Conservation (phyloP, 306 rosid genomes). For the Parietaria judaica region DNA sequence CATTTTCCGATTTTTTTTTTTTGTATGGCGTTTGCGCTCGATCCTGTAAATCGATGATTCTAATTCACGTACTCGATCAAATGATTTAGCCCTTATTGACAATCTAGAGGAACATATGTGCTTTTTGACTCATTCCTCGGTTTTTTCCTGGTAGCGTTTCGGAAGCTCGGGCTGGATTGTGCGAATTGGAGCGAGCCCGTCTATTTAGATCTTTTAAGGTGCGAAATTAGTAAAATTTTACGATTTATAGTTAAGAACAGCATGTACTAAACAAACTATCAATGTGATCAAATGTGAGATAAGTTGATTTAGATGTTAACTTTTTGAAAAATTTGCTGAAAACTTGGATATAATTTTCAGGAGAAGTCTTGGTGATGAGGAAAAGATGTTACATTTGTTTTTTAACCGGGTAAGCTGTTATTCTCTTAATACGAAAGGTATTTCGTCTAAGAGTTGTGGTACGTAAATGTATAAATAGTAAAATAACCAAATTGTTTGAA, state of each 20-base stretch:
- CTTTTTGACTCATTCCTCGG: neutral
- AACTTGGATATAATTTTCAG: constrained; percentile 35
- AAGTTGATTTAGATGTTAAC: constrained; percentile 3
- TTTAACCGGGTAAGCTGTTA: constrained; percentile 62
- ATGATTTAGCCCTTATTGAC: too few relatives aligned
- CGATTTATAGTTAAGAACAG: neutral
- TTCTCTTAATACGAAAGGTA: constrained; percentile 14
- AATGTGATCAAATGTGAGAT: neutral
- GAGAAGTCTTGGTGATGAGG: constrained; percentile 72
- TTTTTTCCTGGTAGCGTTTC: constrained; percentile 47
- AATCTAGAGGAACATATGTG: neutral
- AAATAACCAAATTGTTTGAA: constrained; percentile 11
- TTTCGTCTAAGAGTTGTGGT: constrained; percentile 8
- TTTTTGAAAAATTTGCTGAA: constrained; percentile 10
- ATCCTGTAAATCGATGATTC: too few relatives aligned
- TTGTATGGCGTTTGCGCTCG: too few relatives aligned
- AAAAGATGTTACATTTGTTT: constrained; percentile 64
- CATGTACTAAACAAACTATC: too few relatives aligned
- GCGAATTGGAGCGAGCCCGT: constrained; percentile 89
- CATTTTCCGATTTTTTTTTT: too few relatives aligned
- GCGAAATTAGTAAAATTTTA: constrained; percentile 1
- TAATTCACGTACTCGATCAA: too few relatives aligned
- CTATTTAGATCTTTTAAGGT: constrained; percentile 78
- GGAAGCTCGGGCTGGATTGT: constrained; percentile 84
- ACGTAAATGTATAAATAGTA: constrained; percentile 4